Evolutionary conservation across 768 basidiomycete species (phyloP), one percentile per base, ranked within the genome.

Genomic region (Auricularia cornea): DNA sequence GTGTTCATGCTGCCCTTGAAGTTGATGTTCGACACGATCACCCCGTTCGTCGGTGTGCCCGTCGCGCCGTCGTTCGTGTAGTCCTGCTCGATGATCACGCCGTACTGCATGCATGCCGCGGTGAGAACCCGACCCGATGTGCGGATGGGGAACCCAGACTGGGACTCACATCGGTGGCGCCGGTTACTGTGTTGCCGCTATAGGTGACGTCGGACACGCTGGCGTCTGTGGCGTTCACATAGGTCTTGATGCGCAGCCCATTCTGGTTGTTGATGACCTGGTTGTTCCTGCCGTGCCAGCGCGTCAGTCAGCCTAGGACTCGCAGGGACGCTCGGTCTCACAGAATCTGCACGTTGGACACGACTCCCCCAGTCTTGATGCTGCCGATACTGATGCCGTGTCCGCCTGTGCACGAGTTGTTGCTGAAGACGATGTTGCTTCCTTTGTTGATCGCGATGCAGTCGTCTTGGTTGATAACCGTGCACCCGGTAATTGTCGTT

Each of bases 301-400:
- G 38, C 18, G 18, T 40, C 38, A 40, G 38, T n/a, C 38, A 40
- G 8, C 18, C 18, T 8, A 40, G 18, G 38, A 40, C 8, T 18
- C 38, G 38, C 38, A 40, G 38, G 18, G 18, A 40, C 8, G 38
- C 8, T 3, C 12, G n/a, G n/a, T 2, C 29, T 23, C 28, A 63
- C 18, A 30, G 23, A 61, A 56, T 65, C 8, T 28, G 28, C 1
- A 64, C 66, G 41, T 32, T 32, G 30, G 59, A 14, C 44, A 68
- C 67, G 38, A 33, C 60, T 44, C 65, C 67, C 30, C 62, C 68
- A 2, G 63, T 59, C 56, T 68, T 59, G 52, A 67, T 66, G 14
- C 64, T 66, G 11, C 69, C 87, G 30, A 88, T 77, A 3, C 84
- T 86, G 65, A 87, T 82, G 31, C 88, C 87, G 59, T 90, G 87